Conservation (phyloP, 108 stramenopile genomes). For the Skeletonema marinoi region DNA sequence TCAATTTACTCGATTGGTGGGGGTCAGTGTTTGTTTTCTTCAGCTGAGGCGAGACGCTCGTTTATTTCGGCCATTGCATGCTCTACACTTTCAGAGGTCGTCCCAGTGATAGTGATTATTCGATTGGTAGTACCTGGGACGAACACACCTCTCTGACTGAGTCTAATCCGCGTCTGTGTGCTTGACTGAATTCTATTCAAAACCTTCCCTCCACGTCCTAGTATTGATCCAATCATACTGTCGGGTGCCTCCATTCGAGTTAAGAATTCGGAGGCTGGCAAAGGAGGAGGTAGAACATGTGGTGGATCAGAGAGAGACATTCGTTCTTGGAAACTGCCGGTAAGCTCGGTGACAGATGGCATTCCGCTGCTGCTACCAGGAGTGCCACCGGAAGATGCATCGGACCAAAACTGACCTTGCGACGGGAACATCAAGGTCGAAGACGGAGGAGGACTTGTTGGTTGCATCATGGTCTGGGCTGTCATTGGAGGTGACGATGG, state of each 20-base stretch:
- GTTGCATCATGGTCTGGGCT: slow-evolving; percentile 26
- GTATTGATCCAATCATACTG: slow-evolving; percentile 66
- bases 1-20: not conserved
- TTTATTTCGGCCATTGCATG: slow-evolving; percentile 62
- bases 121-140: slow-evolving; percentile 77
- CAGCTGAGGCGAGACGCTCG: slow-evolving; percentile 37
- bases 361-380: not conserved
- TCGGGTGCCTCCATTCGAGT: slow-evolving; percentile 70
- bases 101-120: slow-evolving; percentile 75
- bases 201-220: slow-evolving; percentile 71
- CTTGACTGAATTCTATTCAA: slow-evolving; percentile 63
- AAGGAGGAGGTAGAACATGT: not conserved
- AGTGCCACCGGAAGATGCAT: not conserved
- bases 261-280: slow-evolving; percentile 19
- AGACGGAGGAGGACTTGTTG: not conserved
- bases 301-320: slow-evolving; percentile 5
- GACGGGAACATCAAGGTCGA: not conserved
- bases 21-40: not conserved
- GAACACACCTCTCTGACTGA: slow-evolving; percentile 75
- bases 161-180: slow-evolving; percentile 68
- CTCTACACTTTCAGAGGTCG: slow-evolving; percentile 60
- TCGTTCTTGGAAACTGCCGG: slow-evolving; percentile 16
- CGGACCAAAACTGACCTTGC: not conserved
- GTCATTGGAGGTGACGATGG: slow-evolving; percentile 7
- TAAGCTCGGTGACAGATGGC: not conserved